These are phyloP conservation scores for Tympanopsis confertula DNA, from an alignment of 2,329 filamentous ascomycete species.

Conservation along the genomic window DNA sequence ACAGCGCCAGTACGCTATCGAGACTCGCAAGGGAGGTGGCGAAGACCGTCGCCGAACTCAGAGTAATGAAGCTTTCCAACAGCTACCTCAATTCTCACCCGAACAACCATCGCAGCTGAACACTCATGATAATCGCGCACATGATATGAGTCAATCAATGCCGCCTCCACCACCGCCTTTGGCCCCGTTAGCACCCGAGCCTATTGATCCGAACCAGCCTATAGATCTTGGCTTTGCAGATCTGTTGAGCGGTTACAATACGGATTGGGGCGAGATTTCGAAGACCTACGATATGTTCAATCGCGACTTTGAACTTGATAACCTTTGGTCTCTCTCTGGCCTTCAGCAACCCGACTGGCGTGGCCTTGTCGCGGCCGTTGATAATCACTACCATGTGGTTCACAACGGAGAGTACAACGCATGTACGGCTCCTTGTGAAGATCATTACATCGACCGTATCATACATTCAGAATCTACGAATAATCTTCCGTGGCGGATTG, in stretches of 20 bases:
- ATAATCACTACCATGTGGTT: conserved; percentile 25
- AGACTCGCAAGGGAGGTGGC: conserved; percentile 35
- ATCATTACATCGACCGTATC: conserved; percentile 20
- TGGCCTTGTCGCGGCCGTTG: conserved; percentile 26
- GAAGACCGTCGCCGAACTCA: conserved; percentile 15
- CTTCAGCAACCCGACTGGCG: conserved; percentile 26
- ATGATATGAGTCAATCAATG: not conserved
- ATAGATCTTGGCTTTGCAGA: conserved; percentile 19
- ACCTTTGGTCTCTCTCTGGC: conserved; percentile 24
- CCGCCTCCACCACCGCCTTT: not conserved
- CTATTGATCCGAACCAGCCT: no score
- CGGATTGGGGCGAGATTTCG: conserved; percentile 21
- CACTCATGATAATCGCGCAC: not conserved
- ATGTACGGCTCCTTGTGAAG: conserved; percentile 18
- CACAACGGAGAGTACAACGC: conserved; percentile 18
- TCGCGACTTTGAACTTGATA: conserved; percentile 23
- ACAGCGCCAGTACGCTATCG: conserved; percentile 43
- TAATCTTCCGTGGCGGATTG: conserved; percentile 21
- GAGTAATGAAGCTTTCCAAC: not conserved
- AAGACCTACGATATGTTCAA: conserved; percentile 24
- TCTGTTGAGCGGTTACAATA: conserved; percentile 21
- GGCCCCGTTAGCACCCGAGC: not conserved
- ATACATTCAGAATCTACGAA: conserved; percentile 16
- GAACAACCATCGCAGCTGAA: no score
- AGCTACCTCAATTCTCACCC: not conserved